Evolutionary conservation across 768 basidiomycete genomes (phyloP).

Genomic region (Leccinum subgranulosum): DNA sequence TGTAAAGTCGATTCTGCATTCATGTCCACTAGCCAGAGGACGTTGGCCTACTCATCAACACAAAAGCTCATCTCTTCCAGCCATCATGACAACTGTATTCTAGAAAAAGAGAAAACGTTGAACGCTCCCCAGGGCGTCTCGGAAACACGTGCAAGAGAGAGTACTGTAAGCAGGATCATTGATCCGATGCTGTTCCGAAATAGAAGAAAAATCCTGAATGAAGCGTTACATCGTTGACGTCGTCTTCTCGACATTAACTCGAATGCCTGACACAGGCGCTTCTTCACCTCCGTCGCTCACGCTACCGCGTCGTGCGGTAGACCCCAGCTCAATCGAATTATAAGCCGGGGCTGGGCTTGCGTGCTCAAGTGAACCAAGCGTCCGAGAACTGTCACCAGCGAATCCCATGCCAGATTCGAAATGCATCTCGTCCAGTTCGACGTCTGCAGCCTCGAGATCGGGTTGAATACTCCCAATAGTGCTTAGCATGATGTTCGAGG

Average conservation of each 20-base stretch:
- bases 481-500: constrained; percentile 61
- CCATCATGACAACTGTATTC: constrained; percentile 16
- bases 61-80: constrained; percentile 9
- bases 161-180: constrained; percentile 22
- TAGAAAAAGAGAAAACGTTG: constrained; percentile 17
- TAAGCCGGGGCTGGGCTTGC: constrained; percentile 53
- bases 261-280: constrained; percentile 40
- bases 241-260: constrained; percentile 61
- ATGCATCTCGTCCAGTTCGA: constrained; percentile 53
- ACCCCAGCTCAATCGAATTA: constrained; percentile 40
- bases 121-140: constrained; percentile 9
- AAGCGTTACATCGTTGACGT: constrained; percentile 44
- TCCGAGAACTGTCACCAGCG: constrained; percentile 41
- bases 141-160: constrained; percentile 21
- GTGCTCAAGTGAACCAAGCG: constrained; percentile 28
- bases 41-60: constrained; percentile 5
- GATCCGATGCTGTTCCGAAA: constrained; percentile 26
- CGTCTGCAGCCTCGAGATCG: constrained; percentile 48
- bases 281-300: constrained; percentile 22
- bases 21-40: no score
- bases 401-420: constrained; percentile 53
- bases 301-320: constrained; percentile 13
- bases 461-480: constrained; percentile 61
- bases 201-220: constrained; percentile 9
- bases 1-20: no score